phyloP scores from a whole-genome alignment of 2,329 filamentous ascomycete species.

The Hypoxylon sp. region DNA sequence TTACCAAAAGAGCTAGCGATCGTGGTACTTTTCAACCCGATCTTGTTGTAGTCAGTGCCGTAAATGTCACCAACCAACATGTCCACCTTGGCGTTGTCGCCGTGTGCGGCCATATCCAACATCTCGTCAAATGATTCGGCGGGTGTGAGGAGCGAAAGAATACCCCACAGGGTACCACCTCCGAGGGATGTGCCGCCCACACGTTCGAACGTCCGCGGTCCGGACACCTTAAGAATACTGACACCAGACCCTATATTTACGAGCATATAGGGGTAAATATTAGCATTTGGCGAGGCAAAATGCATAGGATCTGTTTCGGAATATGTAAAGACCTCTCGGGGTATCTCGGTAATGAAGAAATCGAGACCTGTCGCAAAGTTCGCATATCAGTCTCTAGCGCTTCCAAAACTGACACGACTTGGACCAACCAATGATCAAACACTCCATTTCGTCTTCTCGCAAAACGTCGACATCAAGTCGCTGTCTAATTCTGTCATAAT shows the following conservation, averaged over 20 bases:
- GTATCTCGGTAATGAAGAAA: conserved; percentile 99
- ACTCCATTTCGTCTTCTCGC: conserved; percentile 98
- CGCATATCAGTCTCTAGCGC: conserved; percentile 33
- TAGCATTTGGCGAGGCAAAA: conserved; percentile 83
- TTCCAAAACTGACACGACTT: neutral
- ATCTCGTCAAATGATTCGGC: conserved; percentile 97
- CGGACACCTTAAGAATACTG: conserved; percentile 96
- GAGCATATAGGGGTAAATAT: conserved; percentile 94
- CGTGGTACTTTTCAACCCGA: conserved; percentile 93
- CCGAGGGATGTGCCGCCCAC: conserved; percentile 96
- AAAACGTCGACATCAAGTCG: conserved; percentile 89
- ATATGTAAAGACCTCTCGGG: conserved; percentile 96
- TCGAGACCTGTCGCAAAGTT: conserved; percentile 78
- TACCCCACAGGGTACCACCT: conserved; percentile 96
- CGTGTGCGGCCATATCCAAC: conserved; percentile 89
- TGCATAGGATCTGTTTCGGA: conserved; percentile 92
- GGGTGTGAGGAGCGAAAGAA: conserved; percentile 92
- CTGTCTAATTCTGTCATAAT: conserved; percentile 90
- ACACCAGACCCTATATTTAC: conserved; percentile 99
- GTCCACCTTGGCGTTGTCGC: conserved; percentile 94
- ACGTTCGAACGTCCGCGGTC: conserved; percentile 86
- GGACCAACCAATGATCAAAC: conserved; percentile 87
- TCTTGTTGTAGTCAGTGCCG: conserved; percentile 94
- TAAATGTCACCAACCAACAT: conserved; percentile 99
- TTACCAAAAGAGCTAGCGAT: conserved; percentile 98